Conservation (phyloP, 2,329 filamentous ascomycete species). For the Aureobasidium pullulans region DNA sequence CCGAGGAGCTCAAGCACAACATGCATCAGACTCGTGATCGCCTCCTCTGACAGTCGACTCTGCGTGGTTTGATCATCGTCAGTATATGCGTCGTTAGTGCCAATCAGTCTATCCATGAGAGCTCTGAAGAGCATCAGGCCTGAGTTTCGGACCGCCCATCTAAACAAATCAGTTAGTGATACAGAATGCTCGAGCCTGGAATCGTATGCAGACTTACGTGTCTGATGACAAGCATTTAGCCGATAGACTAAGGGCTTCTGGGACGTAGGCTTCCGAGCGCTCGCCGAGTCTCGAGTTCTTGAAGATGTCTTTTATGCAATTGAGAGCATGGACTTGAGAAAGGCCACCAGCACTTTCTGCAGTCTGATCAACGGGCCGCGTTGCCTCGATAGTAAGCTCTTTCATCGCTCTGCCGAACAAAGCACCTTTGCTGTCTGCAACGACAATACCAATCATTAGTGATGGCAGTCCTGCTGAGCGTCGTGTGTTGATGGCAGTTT, state of each 20-base stretch:
- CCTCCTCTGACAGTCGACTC: slow-evolving; percentile 60
- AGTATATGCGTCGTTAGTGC: slow-evolving; percentile 59
- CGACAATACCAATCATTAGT: slow-evolving; percentile 73
- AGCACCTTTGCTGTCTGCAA: slow-evolving; percentile 47
- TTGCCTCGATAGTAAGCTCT: slow-evolving; percentile 54
- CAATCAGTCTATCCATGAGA: slow-evolving; percentile 70
- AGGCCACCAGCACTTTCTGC: slow-evolving; percentile 53
- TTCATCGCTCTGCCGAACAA: slow-evolving; percentile 59
- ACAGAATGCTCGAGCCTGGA: no score
- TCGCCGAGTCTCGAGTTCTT: slow-evolving; percentile 70
- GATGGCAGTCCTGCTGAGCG: slow-evolving; percentile 88
- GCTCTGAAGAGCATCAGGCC: slow-evolving; percentile 82
- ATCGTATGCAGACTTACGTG: slow-evolving; percentile 46
- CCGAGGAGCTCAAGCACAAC: slow-evolving; percentile 57
- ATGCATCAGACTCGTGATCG: slow-evolving; percentile 57
- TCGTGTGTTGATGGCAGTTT: slow-evolving; percentile 72
- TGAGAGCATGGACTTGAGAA: slow-evolving; percentile 89
- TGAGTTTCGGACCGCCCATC: slow-evolving; percentile 92
- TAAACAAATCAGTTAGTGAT: slow-evolving; percentile 27
- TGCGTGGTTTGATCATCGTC: slow-evolving; percentile 44
- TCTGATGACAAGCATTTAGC: slow-evolving; percentile 70
- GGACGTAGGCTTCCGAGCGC: slow-evolving; percentile 65
- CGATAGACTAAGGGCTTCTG: slow-evolving; percentile 69
- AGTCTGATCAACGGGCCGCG: slow-evolving; percentile 38
- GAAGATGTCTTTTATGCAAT: slow-evolving; percentile 88